phyloP scores from a whole-genome alignment of 2,329 filamentous ascomycete genomes.

The Ceratocystis colombiana region DNA sequence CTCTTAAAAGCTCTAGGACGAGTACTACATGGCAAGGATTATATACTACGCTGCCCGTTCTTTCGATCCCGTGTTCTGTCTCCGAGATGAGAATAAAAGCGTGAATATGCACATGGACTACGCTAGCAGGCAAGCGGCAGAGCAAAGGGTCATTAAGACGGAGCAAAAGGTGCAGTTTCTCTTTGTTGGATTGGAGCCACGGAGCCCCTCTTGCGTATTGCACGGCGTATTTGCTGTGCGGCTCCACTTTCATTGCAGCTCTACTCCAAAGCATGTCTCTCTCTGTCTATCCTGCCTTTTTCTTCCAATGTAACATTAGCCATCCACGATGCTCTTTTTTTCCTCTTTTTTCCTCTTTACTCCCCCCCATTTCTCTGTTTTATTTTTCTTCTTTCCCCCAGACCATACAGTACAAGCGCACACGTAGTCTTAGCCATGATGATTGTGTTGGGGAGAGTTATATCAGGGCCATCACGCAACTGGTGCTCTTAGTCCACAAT shows the following conservation, averaged over 20 bases:
- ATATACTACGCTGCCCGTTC: background rate
- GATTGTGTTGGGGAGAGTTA: too few relatives aligned
- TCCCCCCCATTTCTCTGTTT: constrained; percentile 5
- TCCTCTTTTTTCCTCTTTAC: background rate
- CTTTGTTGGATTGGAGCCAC: too few relatives aligned
- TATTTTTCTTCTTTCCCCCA: background rate
- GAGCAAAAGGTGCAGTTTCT: too few relatives aligned
- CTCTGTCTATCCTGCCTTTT: background rate
- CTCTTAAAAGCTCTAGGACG: background rate
- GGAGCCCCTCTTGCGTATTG: background rate
- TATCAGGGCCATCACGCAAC: too few relatives aligned
- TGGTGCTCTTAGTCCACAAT: too few relatives aligned
- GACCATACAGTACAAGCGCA: background rate
- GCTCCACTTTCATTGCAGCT: constrained; percentile 1
- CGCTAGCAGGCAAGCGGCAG: too few relatives aligned
- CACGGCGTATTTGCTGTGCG: background rate
- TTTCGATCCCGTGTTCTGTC: background rate
- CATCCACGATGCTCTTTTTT: background rate
- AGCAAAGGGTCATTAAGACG: too few relatives aligned
- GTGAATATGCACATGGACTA: background rate
- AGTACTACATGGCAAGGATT: background rate
- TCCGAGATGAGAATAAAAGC: background rate
- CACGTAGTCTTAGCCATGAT: background rate
- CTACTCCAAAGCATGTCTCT: background rate
- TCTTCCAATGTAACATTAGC: background rate